These are phyloP conservation scores for Candida pseudoviswanathii DNA, from an alignment of 1,139 yeast species.

Conservation along the genomic window DNA sequence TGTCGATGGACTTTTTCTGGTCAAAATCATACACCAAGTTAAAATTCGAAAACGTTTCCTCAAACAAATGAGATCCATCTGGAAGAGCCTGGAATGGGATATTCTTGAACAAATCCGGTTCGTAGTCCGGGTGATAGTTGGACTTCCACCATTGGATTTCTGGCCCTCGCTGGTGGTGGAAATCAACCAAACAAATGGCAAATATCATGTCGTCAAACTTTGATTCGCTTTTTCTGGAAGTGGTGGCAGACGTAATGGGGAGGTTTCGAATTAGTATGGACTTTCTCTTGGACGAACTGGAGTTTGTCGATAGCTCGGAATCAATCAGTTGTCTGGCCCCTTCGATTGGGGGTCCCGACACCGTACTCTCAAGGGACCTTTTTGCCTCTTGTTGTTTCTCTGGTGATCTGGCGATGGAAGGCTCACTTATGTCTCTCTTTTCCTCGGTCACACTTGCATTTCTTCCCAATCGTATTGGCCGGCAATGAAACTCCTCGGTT, in stretches of 20 bases:
- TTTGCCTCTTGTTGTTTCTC: background rate
- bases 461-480: constrained; percentile 34
- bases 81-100: constrained; percentile 94
- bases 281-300: constrained; percentile 17
- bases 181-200: constrained; percentile 89
- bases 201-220: constrained; percentile 51
- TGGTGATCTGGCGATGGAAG: constrained; percentile 3
- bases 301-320: constrained; percentile 4
- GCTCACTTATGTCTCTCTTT: constrained; percentile 6
- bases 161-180: constrained; percentile 93
- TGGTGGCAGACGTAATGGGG: constrained; percentile 24
- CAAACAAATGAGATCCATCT: constrained; percentile 90
- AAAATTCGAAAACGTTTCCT: constrained; percentile 91
- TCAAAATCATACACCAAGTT: constrained; percentile 76
- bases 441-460: constrained; percentile 15
- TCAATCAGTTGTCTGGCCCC: constrained; percentile 4
- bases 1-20: constrained; percentile 47
- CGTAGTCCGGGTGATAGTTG: constrained; percentile 45
- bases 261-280: constrained; percentile 42
- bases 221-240: constrained; percentile 5
- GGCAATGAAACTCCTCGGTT: constrained; percentile 33
- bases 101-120: constrained; percentile 72
- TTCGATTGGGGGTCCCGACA: background rate
- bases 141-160: constrained; percentile 93
- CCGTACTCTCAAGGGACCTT: constrained; percentile 2